phyloP scores from a whole-genome alignment of 345 rosid genomes.

The Dipteronia sinensis region DNA sequence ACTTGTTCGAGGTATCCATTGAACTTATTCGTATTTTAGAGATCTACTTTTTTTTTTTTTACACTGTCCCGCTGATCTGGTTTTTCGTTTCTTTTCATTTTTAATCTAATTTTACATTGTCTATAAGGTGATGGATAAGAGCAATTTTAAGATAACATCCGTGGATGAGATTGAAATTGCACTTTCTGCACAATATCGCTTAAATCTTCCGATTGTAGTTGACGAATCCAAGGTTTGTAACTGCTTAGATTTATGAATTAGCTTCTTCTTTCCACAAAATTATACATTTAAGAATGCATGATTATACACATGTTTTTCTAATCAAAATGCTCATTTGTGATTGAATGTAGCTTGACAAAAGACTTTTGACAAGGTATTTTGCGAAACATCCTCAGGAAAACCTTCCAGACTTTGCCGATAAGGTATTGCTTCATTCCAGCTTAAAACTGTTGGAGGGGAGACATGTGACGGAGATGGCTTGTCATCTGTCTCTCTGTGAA shows the following conservation, averaged over 20 bases:
- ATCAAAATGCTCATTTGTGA: slow-evolving; percentile 2
- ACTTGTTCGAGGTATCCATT: slow-evolving; percentile 47
- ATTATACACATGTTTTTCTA: not conserved
- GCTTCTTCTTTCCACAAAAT: not conserved
- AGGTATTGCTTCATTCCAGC: slow-evolving; percentile 41
- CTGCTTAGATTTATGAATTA: not conserved
- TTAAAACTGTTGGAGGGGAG: not conserved
- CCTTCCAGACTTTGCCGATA: slow-evolving; percentile 71
- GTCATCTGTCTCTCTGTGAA: not conserved
- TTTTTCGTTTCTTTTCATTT: too few species aligned
- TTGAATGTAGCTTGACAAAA: slow-evolving; percentile 63
- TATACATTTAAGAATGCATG: not conserved
- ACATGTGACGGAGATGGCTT: not conserved
- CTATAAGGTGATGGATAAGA: slow-evolving; percentile 66
- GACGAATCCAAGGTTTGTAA: slow-evolving; percentile 61
- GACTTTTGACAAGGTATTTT: slow-evolving; percentile 57
- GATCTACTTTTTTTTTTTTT: not conserved
- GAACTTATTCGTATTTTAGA: too few species aligned
- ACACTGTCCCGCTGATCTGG: not conserved
- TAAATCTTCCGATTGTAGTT: slow-evolving; percentile 75
- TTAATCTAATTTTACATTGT: too few species aligned
- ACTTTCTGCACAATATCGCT: slow-evolving; percentile 65
- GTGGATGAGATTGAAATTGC: slow-evolving; percentile 71
- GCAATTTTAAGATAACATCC: slow-evolving; percentile 68
- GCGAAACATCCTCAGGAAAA: slow-evolving; percentile 51